Base-by-base conservation (phyloP, 371 early-diverging fungal species). In the Mortierella sp. region DNA sequence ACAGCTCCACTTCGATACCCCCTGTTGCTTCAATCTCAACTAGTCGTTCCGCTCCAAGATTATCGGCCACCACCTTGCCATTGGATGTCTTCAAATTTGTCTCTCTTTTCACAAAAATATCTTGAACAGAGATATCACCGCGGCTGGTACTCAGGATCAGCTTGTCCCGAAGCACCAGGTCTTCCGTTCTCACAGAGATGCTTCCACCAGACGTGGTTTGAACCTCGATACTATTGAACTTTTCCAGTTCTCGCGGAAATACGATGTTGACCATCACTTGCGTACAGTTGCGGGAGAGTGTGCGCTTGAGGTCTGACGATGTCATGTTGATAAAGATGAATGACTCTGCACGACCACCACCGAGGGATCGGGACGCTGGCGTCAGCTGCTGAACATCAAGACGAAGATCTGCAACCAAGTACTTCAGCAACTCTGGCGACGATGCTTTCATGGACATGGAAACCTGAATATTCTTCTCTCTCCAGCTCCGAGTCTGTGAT, bases 401-500 rank as follows among this genome's bases (percentile, higher is more conserved):
- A 4, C 19, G 15, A 7, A 62, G 43, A 21, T 28, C 28, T 2
- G n/a, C 21, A 9, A 62, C 16, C 46, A 69, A 52, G 47, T 26
- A 2, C 14, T 21, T 5, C n/a, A 63, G 46, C 52, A 72, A 57
- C 7, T 25, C 44, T 25, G 59, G 21, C 2, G 57, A 45, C 0
- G 72, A 72, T 11, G 66, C 66, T 15, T 29, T 37, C 59, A 62
- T 66, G 21, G 45, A 58, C 11, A 51, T 50, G 6, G 9, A 44
- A 37, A 72, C 52, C 4, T 23, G n/a, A 23, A 66, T 62, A 1
- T 58, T 23, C 23, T 29, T 55, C 7, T 61, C 50, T 0, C 0
- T 11, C 9, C 2, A 5, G 43, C 58, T 23, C 0, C 21, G 23
- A n/a, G 70, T 62, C 28, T 47, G 60, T 3, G 50, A 50, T 0